A percentile compares a stretch with the other conserved stretches of the same genome.
Evolutionary conservation across 768 basidiomycete species (phyloP).

Genomic region (Suillus sp.): DNA sequence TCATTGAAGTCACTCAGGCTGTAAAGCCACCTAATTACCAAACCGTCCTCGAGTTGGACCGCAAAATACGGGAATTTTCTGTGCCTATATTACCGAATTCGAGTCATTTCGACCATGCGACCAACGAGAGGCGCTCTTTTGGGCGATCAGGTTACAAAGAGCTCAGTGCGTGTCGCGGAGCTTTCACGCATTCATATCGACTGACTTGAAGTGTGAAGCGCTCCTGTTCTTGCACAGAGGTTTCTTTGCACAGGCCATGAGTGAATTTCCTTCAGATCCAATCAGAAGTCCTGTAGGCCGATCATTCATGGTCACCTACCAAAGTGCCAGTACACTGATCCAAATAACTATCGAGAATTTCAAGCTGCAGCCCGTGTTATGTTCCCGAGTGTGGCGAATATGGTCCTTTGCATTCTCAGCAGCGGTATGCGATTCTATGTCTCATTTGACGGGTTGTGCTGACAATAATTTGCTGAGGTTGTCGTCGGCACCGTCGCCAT

Average conservation of each 20-base stretch:
- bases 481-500: slow-evolving; percentile 58
- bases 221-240: slow-evolving; percentile 57
- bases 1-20: slow-evolving; percentile 43
- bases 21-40: slow-evolving; percentile 49
- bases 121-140: slow-evolving; percentile 44
- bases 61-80: slow-evolving; percentile 45
- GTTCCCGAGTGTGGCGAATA: slow-evolving; percentile 56
- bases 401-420: slow-evolving; percentile 62
- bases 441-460: neutral
- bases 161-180: slow-evolving; percentile 35
- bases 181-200: neutral
- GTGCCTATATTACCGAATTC: slow-evolving; percentile 27
- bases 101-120: slow-evolving; percentile 32
- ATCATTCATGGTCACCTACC: slow-evolving; percentile 55
- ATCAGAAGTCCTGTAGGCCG: slow-evolving; percentile 48
- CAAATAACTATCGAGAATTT: slow-evolving; percentile 44
- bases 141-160: slow-evolving; percentile 48
- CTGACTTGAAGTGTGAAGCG: slow-evolving; percentile 36
- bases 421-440: slow-evolving; percentile 41
- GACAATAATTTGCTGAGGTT: slow-evolving; percentile 36
- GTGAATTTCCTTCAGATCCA: slow-evolving; percentile 49
- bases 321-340: slow-evolving; percentile 50
- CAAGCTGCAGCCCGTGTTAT: slow-evolving; percentile 44
- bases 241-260: slow-evolving; percentile 59
- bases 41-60: slow-evolving; percentile 49